phyloP scores from a whole-genome alignment of 73 alveolate species.

The Tetrahymena elliotti region DNA sequence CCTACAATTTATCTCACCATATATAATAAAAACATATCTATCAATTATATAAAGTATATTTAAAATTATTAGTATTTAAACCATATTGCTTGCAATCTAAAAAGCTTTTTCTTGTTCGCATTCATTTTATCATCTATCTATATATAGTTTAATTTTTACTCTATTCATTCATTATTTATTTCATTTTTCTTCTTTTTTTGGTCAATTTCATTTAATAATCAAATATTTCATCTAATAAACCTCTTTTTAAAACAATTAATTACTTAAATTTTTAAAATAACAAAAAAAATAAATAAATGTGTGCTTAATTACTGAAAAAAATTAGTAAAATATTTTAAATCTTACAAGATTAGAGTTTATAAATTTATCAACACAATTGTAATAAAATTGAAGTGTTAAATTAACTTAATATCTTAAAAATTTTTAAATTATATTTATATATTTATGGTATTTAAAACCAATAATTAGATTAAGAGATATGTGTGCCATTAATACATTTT shows the following conservation, averaged over 20 bases:
- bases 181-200: neutral
- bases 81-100: neutral
- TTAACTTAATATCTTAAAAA: no score
- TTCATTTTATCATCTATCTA: neutral
- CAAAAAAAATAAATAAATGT: no score
- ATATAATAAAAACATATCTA: neutral
- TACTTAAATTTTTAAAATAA: no score
- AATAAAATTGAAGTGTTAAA: neutral
- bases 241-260: no score
- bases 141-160: neutral
- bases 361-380: no score
- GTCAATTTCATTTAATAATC: neutral
- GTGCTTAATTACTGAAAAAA: no score
- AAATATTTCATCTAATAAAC: no score
- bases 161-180: neutral
- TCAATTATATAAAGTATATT: neutral
- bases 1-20: neutral
- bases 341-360: no score
- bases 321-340: no score
- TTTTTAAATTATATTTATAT: no score
- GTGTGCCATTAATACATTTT: neutral
- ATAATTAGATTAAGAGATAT: neutral
- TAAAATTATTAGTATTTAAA: neutral
- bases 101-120: neutral
- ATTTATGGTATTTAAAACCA: neutral